A percentile compares a stretch with the other conserved stretches of the same genome.
Evolutionary conservation across 106 monocot species (phyloP).

Genomic region (Amphibolis antarctica): DNA sequence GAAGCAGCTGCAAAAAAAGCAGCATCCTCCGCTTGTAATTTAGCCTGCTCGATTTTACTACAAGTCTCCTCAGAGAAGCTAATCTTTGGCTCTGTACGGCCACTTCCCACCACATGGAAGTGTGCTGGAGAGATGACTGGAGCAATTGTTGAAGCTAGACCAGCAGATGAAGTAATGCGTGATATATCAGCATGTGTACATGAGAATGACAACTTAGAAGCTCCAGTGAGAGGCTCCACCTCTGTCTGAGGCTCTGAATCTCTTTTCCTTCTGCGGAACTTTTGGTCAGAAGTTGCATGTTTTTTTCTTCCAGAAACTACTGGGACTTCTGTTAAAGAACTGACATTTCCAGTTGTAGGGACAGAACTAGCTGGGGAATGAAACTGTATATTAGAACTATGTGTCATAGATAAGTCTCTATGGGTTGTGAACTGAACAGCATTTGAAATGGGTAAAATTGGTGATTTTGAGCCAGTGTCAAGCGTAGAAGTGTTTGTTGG

Average conservation of each 20-base stretch:
- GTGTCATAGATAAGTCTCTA: conserved; percentile 28
- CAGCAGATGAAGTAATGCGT: conserved; percentile 13
- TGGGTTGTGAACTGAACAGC: conserved; percentile 27
- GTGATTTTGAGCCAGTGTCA: conserved; percentile 19
- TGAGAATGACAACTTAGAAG: conserved; percentile 7
- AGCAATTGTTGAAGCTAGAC: conserved; percentile 15
- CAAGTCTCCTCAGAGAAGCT: conserved; percentile 49
- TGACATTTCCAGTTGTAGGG: conserved; percentile 13
- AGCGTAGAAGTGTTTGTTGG: conserved; percentile 28
- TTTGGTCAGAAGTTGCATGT: conserved; percentile 19
- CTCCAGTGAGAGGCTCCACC: conserved; percentile 13
- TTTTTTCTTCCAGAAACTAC: conserved; percentile 19
- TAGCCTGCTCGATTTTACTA: conserved; percentile 65
- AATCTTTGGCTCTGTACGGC: conserved; percentile 26
- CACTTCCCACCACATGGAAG: conserved; percentile 26
- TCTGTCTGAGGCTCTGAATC: conserved; percentile 24
- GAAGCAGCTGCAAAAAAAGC: conserved; percentile 58
- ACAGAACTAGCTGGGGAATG: conserved; percentile 31
- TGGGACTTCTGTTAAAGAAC: conserved; percentile 11
- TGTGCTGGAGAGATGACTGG: conserved; percentile 20
- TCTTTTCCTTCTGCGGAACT: conserved; percentile 66
- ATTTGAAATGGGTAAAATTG: conserved; percentile 27
- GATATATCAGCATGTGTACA: conserved; percentile 17
- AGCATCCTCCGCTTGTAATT: conserved; percentile 74
- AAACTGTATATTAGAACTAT: conserved; percentile 25